Evolutionary conservation across 139 green algal genomes (phyloP), one percentile per base, ranked within the genome.

Genomic region (Chlamydomonas asymmetrica): DNA sequence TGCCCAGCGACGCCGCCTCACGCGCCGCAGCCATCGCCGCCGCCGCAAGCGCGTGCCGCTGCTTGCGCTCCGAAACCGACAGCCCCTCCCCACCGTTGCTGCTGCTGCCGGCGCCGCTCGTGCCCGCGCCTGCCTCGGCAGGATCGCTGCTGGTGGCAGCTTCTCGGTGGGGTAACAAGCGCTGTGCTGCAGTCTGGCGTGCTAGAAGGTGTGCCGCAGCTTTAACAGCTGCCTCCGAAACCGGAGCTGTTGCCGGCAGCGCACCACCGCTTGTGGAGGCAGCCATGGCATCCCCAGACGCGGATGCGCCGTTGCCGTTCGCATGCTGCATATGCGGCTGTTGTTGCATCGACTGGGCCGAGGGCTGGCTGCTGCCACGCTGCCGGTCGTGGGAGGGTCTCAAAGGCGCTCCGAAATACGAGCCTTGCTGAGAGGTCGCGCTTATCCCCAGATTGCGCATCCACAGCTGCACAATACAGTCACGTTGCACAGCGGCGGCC

Each of bases 381-480:
- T 63, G 38, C 5, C 3, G 63, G 40, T 13, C 41, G 31, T 63
- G 38, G 63, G 38, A 52, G 64, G 3, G 63, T n/a, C n/a, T n/a
- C n/a, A n/a, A n/a, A n/a, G n/a, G n/a, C n/a, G n/a, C n/a, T n/a
- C n/a, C n/a, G n/a, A n/a, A n/a, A n/a, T n/a, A n/a, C n/a, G n/a
- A n/a, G n/a, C n/a, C n/a, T n/a, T n/a, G n/a, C n/a, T n/a, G n/a
- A n/a, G n/a, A n/a, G n/a, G n/a, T n/a, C n/a, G n/a, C n/a, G n/a
- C n/a, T n/a, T n/a, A n/a, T n/a, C 32, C 82, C 82, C 10, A 88
- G 66, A n/a, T 56, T 82, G 13, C 78, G 75, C 82, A 88, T 88
- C 82, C 82, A 88, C 41, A 83, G 54, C 82, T 88, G 82, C 52
- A 62, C 7, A 32, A 31, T 37, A 60, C n/a, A n/a, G n/a, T n/a